Conservation (phyloP, 768 basidiomycete genomes). For the Podaxis sp. region DNA sequence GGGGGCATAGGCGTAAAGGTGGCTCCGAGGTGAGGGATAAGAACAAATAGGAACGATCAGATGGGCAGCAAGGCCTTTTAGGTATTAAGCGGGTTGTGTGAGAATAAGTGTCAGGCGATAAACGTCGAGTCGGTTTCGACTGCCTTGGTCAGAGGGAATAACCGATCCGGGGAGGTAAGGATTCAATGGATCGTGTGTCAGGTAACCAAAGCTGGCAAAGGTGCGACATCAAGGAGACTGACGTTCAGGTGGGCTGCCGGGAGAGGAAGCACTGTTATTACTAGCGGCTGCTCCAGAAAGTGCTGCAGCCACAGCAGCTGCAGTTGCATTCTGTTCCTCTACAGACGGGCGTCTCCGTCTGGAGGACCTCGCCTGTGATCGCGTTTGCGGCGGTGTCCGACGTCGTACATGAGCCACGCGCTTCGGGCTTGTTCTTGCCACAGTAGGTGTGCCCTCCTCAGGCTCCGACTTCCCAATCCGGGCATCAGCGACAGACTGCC, state of each 20-base stretch:
- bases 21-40: too few species aligned
- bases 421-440: background rate
- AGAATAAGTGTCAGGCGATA: too few species aligned
- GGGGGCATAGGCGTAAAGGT: too few species aligned
- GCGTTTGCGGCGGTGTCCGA: background rate
- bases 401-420: background rate
- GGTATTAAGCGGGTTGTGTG: too few species aligned
- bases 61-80: too few species aligned
- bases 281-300: background rate
- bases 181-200: background rate
- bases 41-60: too few species aligned
- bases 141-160: too few species aligned
- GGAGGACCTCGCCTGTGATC: background rate
- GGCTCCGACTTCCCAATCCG: background rate
- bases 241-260: background rate
- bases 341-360: background rate
- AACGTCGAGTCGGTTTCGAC: too few species aligned
- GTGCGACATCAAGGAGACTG: background rate
- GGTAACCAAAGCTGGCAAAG: background rate
- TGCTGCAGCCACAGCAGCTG: conserved; percentile 5
- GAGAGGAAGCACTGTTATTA: background rate
- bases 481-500: background rate
- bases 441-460: background rate
- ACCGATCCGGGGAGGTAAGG: too few species aligned
- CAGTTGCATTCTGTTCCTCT: conserved; percentile 4